Conservation (phyloP, 2,329 filamentous ascomycete species). For the Talaromyces rugulosus region DNA sequence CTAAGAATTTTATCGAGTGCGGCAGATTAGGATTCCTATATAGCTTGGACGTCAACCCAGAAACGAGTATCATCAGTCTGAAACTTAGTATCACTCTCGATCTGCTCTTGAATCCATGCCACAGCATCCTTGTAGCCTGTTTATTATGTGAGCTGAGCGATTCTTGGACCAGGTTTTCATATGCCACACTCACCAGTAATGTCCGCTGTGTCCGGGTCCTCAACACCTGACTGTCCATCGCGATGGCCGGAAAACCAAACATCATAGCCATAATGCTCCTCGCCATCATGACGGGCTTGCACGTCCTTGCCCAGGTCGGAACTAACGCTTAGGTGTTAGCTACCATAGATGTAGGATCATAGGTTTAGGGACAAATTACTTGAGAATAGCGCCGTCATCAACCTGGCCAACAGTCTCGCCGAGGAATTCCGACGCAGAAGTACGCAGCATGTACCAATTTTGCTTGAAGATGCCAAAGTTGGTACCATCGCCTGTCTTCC, state of each 20-base stretch:
- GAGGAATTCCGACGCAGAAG: slow-evolving; percentile 11
- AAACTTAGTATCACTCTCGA: slow-evolving; percentile 15
- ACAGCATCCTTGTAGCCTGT: slow-evolving; percentile 22
- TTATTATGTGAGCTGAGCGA: background rate
- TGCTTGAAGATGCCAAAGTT: slow-evolving; percentile 14
- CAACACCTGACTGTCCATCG: slow-evolving; percentile 20
- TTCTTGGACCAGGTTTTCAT: slow-evolving; percentile 29
- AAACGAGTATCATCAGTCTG: slow-evolving; percentile 26
- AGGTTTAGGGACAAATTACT: slow-evolving; percentile 9
- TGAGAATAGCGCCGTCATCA: slow-evolving; percentile 20
- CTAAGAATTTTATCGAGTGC: no score
- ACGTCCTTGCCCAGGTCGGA: slow-evolving; percentile 17
- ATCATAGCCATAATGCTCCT: slow-evolving; percentile 22
- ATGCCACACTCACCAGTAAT: slow-evolving; percentile 11
- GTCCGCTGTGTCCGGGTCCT: slow-evolving; percentile 21
- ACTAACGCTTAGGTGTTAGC: slow-evolving; percentile 4
- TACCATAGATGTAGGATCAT: background rate
- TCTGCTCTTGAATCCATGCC: slow-evolving; percentile 26
- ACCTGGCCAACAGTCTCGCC: slow-evolving; percentile 18
- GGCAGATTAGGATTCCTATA: slow-evolving; percentile 12
- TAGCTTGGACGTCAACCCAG: slow-evolving; percentile 21
- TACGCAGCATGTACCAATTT: slow-evolving; percentile 5
- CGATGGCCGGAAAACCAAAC: slow-evolving; percentile 24
- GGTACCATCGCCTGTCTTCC: slow-evolving; percentile 16
- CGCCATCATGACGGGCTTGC: slow-evolving; percentile 20